phyloP scores from a whole-genome alignment of 1,139 yeast species.

The Ogataea hybrid region DNA sequence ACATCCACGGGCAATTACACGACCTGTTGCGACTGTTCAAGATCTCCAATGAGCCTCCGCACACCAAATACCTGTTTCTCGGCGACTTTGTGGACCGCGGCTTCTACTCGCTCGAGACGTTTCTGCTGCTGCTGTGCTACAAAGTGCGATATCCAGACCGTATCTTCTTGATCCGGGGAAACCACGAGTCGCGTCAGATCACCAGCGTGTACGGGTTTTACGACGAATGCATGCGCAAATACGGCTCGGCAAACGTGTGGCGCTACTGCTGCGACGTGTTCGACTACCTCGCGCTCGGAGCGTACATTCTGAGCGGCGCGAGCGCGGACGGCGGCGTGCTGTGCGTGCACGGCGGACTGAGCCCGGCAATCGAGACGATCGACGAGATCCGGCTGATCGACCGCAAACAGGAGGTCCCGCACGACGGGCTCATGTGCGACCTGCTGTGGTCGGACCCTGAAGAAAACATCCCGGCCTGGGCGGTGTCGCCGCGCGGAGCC shows the following conservation, averaged over 20 bases:
- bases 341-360: slow-evolving; percentile 88
- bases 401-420: slow-evolving; percentile 92
- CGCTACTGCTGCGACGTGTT: slow-evolving; percentile 86
- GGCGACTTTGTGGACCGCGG: slow-evolving; percentile 96
- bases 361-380: slow-evolving; percentile 81
- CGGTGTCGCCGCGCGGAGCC: slow-evolving; percentile 91
- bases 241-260: slow-evolving; percentile 92
- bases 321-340: slow-evolving; percentile 71
- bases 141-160: slow-evolving; percentile 85
- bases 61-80: slow-evolving; percentile 70
- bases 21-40: slow-evolving; percentile 71
- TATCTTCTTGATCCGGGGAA: slow-evolving; percentile 81
- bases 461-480: slow-evolving; percentile 85
- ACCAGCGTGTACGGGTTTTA: slow-evolving; percentile 94
- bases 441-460: slow-evolving; percentile 94
- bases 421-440: slow-evolving; percentile 97
- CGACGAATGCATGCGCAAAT: slow-evolving; percentile 88
- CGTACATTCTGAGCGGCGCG: slow-evolving; percentile 60
- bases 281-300: slow-evolving; percentile 79
- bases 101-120: slow-evolving; percentile 87
- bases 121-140: slow-evolving; percentile 49
- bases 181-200: slow-evolving; percentile 92
- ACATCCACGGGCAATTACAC: slow-evolving; percentile 81
- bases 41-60: slow-evolving; percentile 65
- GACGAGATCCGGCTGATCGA: slow-evolving; percentile 85